Conservation (phyloP, 768 basidiomycete species). For the Auriculariales sp. region DNA sequence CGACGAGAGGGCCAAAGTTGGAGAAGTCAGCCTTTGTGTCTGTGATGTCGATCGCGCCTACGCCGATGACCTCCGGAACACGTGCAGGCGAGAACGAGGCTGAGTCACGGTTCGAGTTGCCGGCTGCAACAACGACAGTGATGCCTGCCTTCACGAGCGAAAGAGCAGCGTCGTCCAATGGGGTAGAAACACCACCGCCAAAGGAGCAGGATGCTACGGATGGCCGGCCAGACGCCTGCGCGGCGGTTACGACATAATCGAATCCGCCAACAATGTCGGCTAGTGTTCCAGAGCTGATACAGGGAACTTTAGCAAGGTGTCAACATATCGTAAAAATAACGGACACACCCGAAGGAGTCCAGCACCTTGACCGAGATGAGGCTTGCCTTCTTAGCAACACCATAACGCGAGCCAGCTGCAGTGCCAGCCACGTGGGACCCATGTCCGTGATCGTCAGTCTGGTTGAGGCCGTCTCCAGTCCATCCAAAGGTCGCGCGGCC, state of each 20-base stretch:
- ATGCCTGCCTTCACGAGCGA: constrained; percentile 6
- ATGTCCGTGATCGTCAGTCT: constrained; percentile 13
- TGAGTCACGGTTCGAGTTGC: constrained; percentile 9
- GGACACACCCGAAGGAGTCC: constrained; percentile 18
- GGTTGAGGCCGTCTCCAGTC: constrained; percentile 18
- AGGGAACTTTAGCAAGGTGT: constrained; percentile 5
- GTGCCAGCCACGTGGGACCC: constrained; percentile 22
- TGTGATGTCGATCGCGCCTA: constrained; percentile 7
- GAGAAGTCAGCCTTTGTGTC: constrained; percentile 7
- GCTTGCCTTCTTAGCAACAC: constrained; percentile 20
- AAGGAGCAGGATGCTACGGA: constrained; percentile 1
- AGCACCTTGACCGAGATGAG: constrained; percentile 30
- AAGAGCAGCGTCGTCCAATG: constrained; percentile 6
- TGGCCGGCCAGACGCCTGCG: constrained; percentile 3
- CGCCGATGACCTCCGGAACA: constrained; percentile 8
- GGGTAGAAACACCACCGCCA: neutral
- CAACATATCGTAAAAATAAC: no score
- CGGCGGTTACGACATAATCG: constrained; percentile 17
- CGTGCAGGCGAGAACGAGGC: constrained; percentile 6
- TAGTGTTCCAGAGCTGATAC: neutral
- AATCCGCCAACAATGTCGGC: constrained; percentile 15
- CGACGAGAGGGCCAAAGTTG: constrained; percentile 7
- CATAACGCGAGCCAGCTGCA: constrained; percentile 18
- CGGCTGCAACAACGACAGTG: constrained; percentile 8
- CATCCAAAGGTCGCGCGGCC: constrained; percentile 28